Evolutionary conservation across 192 early-diverging fungal genomes (phyloP).

Genomic region (Coemansia sp.): DNA sequence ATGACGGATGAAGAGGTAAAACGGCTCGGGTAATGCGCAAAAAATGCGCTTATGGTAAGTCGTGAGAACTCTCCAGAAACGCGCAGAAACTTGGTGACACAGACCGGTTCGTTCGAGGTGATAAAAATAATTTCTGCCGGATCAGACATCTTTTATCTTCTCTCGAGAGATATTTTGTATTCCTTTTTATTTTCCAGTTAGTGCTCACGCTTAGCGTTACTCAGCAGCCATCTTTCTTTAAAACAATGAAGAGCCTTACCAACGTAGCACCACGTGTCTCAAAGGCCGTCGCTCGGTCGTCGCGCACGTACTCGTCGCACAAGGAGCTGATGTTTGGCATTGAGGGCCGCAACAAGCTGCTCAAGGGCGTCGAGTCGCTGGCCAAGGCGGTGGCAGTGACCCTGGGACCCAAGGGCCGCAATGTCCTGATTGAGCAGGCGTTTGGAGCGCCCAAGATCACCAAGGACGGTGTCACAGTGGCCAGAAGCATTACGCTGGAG

Average conservation of each 20-base stretch:
- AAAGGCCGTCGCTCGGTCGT: slow-evolving; percentile 34
- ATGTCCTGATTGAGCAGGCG: slow-evolving; percentile 97
- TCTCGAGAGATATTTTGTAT: slow-evolving; percentile 3
- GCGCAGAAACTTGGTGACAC: slow-evolving; percentile 12
- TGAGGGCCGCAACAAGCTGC: slow-evolving; percentile 88
- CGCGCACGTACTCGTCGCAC: slow-evolving; percentile 78
- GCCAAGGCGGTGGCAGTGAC: slow-evolving; percentile 99
- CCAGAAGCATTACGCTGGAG: slow-evolving; percentile 94
- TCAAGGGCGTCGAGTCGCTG: slow-evolving; percentile 94
- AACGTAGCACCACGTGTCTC: slow-evolving; percentile 50
- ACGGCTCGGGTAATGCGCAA: background rate
- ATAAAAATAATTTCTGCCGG: background rate
- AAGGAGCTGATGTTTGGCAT: slow-evolving; percentile 98
- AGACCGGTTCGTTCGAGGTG: background rate
- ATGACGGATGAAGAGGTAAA: background rate
- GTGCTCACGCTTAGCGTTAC: background rate
- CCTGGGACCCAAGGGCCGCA: slow-evolving; percentile 98
- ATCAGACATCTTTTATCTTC: slow-evolving; percentile 4
- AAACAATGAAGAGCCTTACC: slow-evolving; percentile 47
- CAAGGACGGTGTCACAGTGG: slow-evolving; percentile 99
- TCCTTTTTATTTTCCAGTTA: background rate
- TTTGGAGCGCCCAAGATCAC: slow-evolving; percentile 99
- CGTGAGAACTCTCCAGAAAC: slow-evolving; percentile 20
- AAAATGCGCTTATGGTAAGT: slow-evolving; percentile 27
- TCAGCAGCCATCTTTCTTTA: background rate